Evolutionary conservation across 176 grass and related monocot genomes (phyloP).

Genomic region (Musa beccarii): DNA sequence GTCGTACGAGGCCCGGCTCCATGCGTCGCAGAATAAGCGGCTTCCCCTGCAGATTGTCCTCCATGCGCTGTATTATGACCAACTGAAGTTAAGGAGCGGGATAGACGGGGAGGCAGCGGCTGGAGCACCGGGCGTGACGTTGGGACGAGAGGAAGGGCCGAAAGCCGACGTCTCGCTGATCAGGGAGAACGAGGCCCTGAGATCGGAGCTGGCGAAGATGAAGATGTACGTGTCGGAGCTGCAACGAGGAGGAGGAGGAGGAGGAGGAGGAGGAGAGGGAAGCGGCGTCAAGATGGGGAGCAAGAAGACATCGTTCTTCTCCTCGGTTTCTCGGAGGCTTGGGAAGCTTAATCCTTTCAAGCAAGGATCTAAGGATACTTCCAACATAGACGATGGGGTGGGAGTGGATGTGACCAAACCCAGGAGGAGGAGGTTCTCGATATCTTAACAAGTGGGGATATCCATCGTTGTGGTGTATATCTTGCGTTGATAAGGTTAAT

Average conservation of each 20-base stretch:
- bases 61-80: constrained; percentile 69
- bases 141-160: not conserved
- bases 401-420: constrained; percentile 28
- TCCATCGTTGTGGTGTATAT: no score
- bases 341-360: constrained; percentile 80
- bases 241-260: constrained; percentile 20
- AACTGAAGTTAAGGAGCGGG: constrained; percentile 58
- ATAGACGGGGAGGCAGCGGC: constrained; percentile 8
- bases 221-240: constrained; percentile 40
- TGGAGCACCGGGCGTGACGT: not conserved
- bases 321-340: constrained; percentile 56
- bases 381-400: constrained; percentile 14
- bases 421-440: constrained; percentile 68
- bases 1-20: constrained; percentile 57
- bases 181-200: constrained; percentile 65
- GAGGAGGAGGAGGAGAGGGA: constrained; percentile 10
- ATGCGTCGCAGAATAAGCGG: constrained; percentile 72
- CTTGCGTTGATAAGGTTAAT: not conserved
- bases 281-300: not conserved
- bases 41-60: constrained; percentile 65
- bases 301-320: constrained; percentile 50
- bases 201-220: constrained; percentile 49
- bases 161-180: constrained; percentile 46
- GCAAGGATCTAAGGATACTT: constrained; percentile 56
- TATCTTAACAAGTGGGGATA: constrained; percentile 15